Percentiles rank a stretch among this genome's conserved stretches.
Evolutionary conservation across 1,139 yeast genomes (phyloP).

Genomic region (Magnusiomyces ingens): DNA sequence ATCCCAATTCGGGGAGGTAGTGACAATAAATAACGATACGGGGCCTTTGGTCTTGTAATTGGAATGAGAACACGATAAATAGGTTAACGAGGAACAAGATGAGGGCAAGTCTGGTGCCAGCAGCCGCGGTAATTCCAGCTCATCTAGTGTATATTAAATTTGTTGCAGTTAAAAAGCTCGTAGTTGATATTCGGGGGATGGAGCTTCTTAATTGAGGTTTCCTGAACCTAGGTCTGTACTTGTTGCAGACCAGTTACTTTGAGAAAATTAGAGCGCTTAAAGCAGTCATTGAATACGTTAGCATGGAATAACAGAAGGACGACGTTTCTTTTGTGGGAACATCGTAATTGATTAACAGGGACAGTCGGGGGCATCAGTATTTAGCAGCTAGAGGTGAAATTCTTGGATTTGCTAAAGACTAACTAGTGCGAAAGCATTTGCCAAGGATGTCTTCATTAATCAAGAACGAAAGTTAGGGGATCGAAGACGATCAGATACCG

Average conservation of each 20-base stretch:
- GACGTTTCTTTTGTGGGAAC: slow-evolving; percentile 37
- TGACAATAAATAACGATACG: slow-evolving; percentile 11
- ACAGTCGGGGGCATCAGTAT: slow-evolving; percentile 39
- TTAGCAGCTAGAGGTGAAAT: slow-evolving; percentile 39
- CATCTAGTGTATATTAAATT: slow-evolving; percentile 5
- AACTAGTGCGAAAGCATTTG: slow-evolving; percentile 38
- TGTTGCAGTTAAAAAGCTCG: slow-evolving; percentile 8
- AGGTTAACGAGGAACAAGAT: slow-evolving; percentile 1
- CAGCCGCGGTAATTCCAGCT: slow-evolving; percentile 7
- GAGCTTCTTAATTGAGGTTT: slow-evolving; percentile 31
- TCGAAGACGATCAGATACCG: slow-evolving; percentile 39
- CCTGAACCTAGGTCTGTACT: slow-evolving; percentile 24
- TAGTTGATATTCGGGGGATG: slow-evolving; percentile 5
- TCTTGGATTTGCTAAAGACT: slow-evolving; percentile 36
- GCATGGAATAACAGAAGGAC: slow-evolving; percentile 38
- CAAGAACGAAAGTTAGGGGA: slow-evolving; percentile 37
- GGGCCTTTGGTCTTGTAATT: slow-evolving; percentile 7
- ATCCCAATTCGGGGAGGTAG: slow-evolving; percentile 7
- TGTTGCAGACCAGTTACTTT: slow-evolving; percentile 25
- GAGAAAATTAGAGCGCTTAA: slow-evolving; percentile 37
- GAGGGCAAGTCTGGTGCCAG: slow-evolving; percentile 7
- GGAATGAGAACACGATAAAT: slow-evolving; percentile 4
- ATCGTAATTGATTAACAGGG: slow-evolving; percentile 38
- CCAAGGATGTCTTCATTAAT: slow-evolving; percentile 38
- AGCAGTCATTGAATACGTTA: slow-evolving; percentile 37